Percentiles rank a stretch among this genome's conserved stretches.
Conservation (phyloP, 192 early-diverging fungal genomes). For the Funneliformis geosporum region DNA sequence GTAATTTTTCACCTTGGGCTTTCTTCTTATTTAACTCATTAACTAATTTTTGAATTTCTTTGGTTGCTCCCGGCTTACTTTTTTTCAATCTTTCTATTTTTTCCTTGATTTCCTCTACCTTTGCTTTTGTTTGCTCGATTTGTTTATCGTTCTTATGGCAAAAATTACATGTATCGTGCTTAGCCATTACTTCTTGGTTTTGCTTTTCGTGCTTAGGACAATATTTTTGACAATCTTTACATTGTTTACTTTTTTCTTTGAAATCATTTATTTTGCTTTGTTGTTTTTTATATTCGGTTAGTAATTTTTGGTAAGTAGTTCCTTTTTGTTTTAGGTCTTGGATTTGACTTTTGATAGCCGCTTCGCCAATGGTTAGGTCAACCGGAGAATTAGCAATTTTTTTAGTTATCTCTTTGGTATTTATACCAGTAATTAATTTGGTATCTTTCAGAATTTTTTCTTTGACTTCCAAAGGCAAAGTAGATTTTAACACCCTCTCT, state of each 20-base stretch:
- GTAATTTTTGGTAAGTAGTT: conserved; percentile 8
- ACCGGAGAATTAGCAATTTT: conserved; percentile 21
- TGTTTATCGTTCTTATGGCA: conserved; percentile 24
- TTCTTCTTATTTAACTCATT: conserved; percentile 11
- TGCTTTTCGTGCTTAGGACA: conserved; percentile 9
- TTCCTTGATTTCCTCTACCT: conserved; percentile 14
- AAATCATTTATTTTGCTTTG: conserved; percentile 15
- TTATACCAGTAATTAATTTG: conserved; percentile 21
- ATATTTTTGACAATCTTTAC: conserved; percentile 22
- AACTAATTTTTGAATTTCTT: conserved; percentile 26
- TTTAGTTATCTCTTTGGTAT: conserved; percentile 8
- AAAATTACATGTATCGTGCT: conserved; percentile 2
- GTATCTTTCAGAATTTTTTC: conserved; percentile 21
- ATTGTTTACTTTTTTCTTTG: conserved; percentile 18
- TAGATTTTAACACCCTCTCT: conserved; percentile 22
- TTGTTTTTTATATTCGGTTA: conserved; percentile 8
- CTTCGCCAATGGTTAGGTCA: conserved; percentile 18
- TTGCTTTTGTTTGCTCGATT: not conserved
- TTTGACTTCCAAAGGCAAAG: conserved; percentile 18
- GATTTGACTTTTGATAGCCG: not conserved
- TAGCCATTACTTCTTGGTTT: conserved; percentile 14
- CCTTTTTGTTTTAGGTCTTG: conserved; percentile 23
- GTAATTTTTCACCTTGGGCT: conserved; percentile 7
- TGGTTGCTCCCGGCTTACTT: conserved; percentile 11
- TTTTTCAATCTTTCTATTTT: conserved; percentile 22